Evolutionary conservation across 345 rosid genomes (phyloP).

Genomic region (Eucalyptus sp.): DNA sequence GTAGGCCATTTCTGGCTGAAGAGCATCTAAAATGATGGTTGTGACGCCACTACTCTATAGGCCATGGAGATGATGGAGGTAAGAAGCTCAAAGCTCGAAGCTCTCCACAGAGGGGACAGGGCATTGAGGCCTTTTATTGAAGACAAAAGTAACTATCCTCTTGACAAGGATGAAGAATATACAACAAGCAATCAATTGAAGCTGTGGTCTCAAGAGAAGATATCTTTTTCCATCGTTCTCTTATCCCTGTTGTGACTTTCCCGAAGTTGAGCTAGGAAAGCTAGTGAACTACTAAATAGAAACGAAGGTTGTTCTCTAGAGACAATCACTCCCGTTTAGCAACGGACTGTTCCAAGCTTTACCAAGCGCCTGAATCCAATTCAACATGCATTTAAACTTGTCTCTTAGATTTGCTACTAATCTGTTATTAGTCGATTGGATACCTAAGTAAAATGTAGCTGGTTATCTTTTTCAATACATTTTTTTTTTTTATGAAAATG

Average conservation of each 20-base stretch:
- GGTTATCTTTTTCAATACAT: no score
- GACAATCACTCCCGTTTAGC: no score
- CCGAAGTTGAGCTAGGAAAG: not conserved
- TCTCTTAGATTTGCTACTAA: not conserved
- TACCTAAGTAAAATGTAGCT: no score
- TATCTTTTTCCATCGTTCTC: no score
- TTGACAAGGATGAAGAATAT: slow-evolving; percentile 15
- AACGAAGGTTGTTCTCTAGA: no score
- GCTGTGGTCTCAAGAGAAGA: no score
- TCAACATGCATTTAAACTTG: no score
- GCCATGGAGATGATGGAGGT: slow-evolving; percentile 85
- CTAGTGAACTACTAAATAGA: not conserved
- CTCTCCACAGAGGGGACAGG: slow-evolving; percentile 20
- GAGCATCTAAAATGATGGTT: not conserved
- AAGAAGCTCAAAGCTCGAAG: slow-evolving; percentile 24
- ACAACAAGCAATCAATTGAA: no score
- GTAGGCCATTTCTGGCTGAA: not conserved
- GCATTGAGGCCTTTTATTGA: slow-evolving; percentile 54
- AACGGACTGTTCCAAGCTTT: no score
- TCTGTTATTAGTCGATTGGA: accelerated
- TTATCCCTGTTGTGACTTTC: no score
- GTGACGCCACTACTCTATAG: slow-evolving; percentile 9
- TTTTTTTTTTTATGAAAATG: no score
- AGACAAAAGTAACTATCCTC: slow-evolving; percentile 24
- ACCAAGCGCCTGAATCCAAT: no score